phyloP scores from a whole-genome alignment of 202 grass and related monocot species.

The Schoenoplectus triqueter region DNA sequence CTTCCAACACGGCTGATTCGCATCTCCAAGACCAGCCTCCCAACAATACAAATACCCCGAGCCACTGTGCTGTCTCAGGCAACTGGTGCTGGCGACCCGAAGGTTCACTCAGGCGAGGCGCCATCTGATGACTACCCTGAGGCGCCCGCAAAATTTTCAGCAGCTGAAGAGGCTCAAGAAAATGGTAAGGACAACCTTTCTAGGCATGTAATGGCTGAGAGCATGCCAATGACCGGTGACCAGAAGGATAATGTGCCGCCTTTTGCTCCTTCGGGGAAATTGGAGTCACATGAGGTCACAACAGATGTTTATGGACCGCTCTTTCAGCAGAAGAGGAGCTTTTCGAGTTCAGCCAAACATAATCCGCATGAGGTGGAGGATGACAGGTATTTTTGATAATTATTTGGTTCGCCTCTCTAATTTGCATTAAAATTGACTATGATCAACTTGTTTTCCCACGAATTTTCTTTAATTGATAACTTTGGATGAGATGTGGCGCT shows the following conservation, averaged over 20 bases:
- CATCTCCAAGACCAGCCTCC: not conserved
- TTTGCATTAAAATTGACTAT: not conserved
- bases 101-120: conserved; percentile 43
- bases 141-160: conserved; percentile 42
- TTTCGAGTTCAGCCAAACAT: not conserved
- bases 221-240: not conserved
- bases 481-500: not conserved
- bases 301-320: conserved; percentile 6
- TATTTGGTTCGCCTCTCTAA: not conserved
- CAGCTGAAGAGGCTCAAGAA: conserved; percentile 32
- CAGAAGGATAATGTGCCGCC: conserved; percentile 45
- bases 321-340: conserved; percentile 60
- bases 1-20: not conserved
- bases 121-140: conserved; percentile 52
- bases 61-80: conserved; percentile 31
- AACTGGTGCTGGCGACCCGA: conserved; percentile 32
- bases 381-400: conserved; percentile 22
- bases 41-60: not conserved
- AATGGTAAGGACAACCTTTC: not conserved
- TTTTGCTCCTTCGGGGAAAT: conserved; percentile 57
- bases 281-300: conserved; percentile 46
- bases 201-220: not conserved
- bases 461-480: not conserved
- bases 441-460: not conserved
- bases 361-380: conserved; percentile 35